Conservation (phyloP, 176 grass and related monocot genomes). For the Poa pratensis region DNA sequence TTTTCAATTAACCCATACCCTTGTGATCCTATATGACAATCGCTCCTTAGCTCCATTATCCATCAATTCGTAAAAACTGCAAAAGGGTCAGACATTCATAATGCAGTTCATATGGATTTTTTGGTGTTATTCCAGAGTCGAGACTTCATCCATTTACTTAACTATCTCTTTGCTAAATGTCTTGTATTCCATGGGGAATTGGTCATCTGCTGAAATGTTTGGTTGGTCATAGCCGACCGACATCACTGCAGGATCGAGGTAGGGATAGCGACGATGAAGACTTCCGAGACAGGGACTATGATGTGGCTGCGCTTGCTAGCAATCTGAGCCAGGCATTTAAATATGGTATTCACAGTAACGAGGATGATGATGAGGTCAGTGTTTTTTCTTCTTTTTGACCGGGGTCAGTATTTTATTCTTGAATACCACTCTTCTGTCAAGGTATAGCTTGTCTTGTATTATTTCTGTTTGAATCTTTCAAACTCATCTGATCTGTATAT, state of each 20-base stretch:
- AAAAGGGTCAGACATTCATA: background rate
- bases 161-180: constrained; percentile 27
- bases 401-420: constrained; percentile 52
- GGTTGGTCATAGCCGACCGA: constrained; percentile 71
- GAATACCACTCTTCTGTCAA: constrained; percentile 21
- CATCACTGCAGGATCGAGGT: constrained; percentile 83
- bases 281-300: constrained; percentile 91
- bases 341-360: constrained; percentile 79
- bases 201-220: constrained; percentile 36
- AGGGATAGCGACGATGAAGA: constrained; percentile 99
- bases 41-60: background rate
- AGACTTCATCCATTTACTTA: constrained; percentile 17
- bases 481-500: constrained; percentile 3
- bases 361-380: constrained; percentile 90
- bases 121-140: background rate
- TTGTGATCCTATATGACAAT: background rate
- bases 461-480: constrained; percentile 13
- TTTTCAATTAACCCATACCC: background rate
- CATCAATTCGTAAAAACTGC: background rate
- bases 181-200: constrained; percentile 8
- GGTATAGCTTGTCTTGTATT: constrained; percentile 6
- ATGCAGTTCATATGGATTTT: background rate
- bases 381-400: background rate
- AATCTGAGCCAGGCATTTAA: constrained; percentile 95
- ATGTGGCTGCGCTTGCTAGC: constrained; percentile 94